phyloP scores from a whole-genome alignment of 345 rosid genomes.

The Microthlaspi erraticum region DNA sequence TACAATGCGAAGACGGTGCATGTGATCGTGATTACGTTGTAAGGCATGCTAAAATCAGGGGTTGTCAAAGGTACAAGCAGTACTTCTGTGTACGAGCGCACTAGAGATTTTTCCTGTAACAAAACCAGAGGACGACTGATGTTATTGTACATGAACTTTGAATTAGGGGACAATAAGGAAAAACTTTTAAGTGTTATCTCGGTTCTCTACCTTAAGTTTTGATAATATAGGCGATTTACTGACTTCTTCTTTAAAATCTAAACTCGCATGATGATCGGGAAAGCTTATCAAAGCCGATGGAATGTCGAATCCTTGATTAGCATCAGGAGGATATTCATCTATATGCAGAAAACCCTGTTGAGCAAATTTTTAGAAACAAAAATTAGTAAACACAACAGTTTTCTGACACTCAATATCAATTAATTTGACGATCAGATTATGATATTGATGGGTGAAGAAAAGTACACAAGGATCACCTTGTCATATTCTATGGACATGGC shows the following conservation, averaged over 20 bases:
- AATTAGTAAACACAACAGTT: conserved; percentile 28
- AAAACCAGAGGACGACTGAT: conserved; percentile 28
- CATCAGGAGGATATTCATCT: conserved; percentile 98
- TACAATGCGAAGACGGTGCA: conserved; percentile 90
- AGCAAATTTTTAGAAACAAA: conserved; percentile 29
- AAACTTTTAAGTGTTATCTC: not conserved
- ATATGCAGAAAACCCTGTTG: conserved; percentile 87
- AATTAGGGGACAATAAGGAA: not conserved
- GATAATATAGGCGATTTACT: conserved; percentile 58
- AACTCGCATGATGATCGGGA: conserved; percentile 61
- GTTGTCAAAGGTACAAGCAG: conserved; percentile 90
- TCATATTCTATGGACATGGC: conserved; percentile 87
- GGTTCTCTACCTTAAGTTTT: conserved; percentile 60
- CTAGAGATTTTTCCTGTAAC: conserved; percentile 67
- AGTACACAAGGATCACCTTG: conserved; percentile 57
- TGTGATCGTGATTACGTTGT: conserved; percentile 93
- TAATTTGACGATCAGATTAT: not conserved
- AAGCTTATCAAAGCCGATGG: conserved; percentile 91
- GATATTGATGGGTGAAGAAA: conserved; percentile 6
- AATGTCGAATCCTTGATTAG: conserved; percentile 96
- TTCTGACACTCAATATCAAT: not conserved
- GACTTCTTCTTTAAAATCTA: conserved; percentile 49
- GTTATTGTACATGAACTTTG: not conserved
- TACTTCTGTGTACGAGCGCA: conserved; percentile 87
- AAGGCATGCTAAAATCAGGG: conserved; percentile 99